Conservation (phyloP, 805 yeast species). For the Cyberlindnera amylophila region DNA sequence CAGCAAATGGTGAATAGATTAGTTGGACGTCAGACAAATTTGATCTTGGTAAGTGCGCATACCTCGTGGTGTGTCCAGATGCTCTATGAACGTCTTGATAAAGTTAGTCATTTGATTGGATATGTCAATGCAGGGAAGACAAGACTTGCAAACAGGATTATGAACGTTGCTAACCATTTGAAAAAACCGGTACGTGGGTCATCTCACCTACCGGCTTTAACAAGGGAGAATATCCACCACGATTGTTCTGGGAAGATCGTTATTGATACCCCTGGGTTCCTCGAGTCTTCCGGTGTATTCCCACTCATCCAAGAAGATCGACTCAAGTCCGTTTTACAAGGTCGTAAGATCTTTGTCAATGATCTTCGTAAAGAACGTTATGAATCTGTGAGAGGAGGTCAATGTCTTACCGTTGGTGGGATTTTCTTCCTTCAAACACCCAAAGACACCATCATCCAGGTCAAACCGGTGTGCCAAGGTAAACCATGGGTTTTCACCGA, state of each 20-base stretch:
- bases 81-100: constrained; percentile 36
- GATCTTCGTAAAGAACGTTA: constrained; percentile 30
- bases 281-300: constrained; percentile 26
- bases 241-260: constrained; percentile 31
- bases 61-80: constrained; percentile 48
- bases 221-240: constrained; percentile 48
- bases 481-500: constrained; percentile 28
- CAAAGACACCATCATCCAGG: constrained; percentile 41
- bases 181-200: constrained; percentile 27
- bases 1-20: constrained; percentile 31
- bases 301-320: constrained; percentile 27
- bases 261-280: constrained; percentile 40
- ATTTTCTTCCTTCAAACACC: constrained; percentile 57
- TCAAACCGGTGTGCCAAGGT: constrained; percentile 41
- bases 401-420: constrained; percentile 56
- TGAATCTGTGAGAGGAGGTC: constrained; percentile 39
- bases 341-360: constrained; percentile 29
- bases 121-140: constrained; percentile 71
- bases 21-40: constrained; percentile 28
- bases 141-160: constrained; percentile 47
- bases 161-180: constrained; percentile 26
- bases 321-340: constrained; percentile 30
- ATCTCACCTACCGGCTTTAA: constrained; percentile 63
- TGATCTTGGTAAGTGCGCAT: constrained; percentile 48
- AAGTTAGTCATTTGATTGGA: constrained; percentile 53